phyloP scores from a whole-genome alignment of 169 alveolate genomes.

The Besnoitia besnoiti region DNA sequence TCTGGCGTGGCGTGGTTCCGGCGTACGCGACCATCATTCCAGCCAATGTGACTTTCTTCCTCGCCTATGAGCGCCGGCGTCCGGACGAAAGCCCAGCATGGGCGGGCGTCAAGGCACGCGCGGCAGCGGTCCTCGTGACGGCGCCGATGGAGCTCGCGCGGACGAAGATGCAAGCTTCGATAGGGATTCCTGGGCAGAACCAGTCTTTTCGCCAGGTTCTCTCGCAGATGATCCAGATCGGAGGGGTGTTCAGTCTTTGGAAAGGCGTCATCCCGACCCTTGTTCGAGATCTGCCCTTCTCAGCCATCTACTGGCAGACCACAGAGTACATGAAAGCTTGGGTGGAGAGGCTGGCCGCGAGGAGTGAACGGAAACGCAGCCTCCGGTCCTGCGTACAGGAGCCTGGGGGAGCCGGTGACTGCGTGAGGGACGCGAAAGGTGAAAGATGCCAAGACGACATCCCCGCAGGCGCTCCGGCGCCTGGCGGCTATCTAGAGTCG shows the following conservation, averaged over 20 bases:
- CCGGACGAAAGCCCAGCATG: slow-evolving; percentile 59
- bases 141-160: slow-evolving; percentile 66
- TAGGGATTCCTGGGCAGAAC: neutral
- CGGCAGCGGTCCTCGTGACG: slow-evolving; percentile 51
- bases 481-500: neutral
- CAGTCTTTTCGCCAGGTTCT: neutral
- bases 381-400: neutral
- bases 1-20: slow-evolving; percentile 65
- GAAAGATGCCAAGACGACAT: neutral
- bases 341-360: neutral
- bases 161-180: slow-evolving; percentile 63
- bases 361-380: neutral
- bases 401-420: neutral
- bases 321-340: slow-evolving; percentile 5
- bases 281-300: slow-evolving; percentile 69
- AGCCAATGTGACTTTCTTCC: slow-evolving; percentile 62
- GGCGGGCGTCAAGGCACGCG: slow-evolving; percentile 65
- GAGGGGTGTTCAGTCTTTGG: slow-evolving; percentile 53
- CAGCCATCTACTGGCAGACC: slow-evolving; percentile 69
- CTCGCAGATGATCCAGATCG: neutral
- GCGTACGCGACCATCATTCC: slow-evolving; percentile 53
- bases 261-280: slow-evolving; percentile 68
- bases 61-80: slow-evolving; percentile 46
- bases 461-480: neutral
- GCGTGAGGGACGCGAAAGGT: neutral